phyloP scores from a whole-genome alignment of 257 asterid species.

The Jaltomata sinuosa region DNA sequence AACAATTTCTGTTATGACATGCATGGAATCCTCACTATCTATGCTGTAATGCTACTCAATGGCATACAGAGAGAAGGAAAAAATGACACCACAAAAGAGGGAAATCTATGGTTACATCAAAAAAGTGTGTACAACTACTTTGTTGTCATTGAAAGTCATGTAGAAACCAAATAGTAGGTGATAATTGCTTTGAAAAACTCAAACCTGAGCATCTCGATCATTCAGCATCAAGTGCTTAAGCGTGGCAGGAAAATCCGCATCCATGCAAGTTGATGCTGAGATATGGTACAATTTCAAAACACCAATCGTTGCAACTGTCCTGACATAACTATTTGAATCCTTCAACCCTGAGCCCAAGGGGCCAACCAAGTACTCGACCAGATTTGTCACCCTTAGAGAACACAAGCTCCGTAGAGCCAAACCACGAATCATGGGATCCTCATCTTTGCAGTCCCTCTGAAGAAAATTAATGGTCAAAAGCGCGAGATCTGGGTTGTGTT shows the following conservation, averaged over 20 bases:
- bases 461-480: constrained; percentile 94
- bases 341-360: constrained; percentile 84
- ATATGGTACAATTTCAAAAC: constrained; percentile 87
- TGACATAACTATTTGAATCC: constrained; percentile 83
- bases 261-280: constrained; percentile 80
- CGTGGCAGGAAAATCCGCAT: constrained; percentile 78
- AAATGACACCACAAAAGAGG: not conserved
- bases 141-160: not conserved
- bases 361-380: constrained; percentile 97
- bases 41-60: not conserved
- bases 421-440: constrained; percentile 99
- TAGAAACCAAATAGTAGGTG: not conserved
- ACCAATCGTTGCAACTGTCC: constrained; percentile 86
- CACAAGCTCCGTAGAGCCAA: constrained; percentile 96
- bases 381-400: constrained; percentile 89
- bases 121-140: not conserved
- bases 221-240: constrained; percentile 91
- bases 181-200: not conserved
- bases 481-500: constrained; percentile 92
- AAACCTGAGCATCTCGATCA: constrained; percentile 92
- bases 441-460: constrained; percentile 96
- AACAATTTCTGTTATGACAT: not conserved
- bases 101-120: not conserved
- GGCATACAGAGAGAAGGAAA: not conserved
- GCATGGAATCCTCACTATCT: not conserved